phyloP scores from a whole-genome alignment of 2,329 filamentous ascomycete genomes.

The Ophiobolus disseminans region DNA sequence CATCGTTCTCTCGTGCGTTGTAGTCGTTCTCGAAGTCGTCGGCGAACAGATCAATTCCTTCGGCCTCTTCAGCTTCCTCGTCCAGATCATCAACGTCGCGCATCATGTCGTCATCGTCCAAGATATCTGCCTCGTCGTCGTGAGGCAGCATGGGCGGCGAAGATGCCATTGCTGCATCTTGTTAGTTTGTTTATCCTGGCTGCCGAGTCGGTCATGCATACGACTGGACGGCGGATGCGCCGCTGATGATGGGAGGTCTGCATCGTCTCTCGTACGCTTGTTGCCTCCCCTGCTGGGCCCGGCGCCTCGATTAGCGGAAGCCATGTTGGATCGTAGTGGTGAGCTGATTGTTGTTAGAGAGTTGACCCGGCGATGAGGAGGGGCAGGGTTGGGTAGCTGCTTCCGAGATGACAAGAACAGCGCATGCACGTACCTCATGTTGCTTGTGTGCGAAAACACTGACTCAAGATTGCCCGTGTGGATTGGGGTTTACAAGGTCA shows the following conservation, averaged over 20 bases:
- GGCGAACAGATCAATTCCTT: slow-evolving; percentile 74
- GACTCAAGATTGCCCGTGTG: slow-evolving; percentile 1
- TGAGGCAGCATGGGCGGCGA: slow-evolving; percentile 72
- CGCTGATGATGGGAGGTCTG: slow-evolving; percentile 64
- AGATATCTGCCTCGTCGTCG: slow-evolving; percentile 72
- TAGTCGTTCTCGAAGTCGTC: slow-evolving; percentile 72
- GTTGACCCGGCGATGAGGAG: slow-evolving; percentile 23
- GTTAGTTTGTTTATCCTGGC: slow-evolving; percentile 15
- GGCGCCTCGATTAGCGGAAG: slow-evolving; percentile 80
- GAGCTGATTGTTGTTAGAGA: slow-evolving; percentile 64
- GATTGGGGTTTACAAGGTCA: slow-evolving; percentile 1
- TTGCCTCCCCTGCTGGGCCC: slow-evolving; percentile 63
- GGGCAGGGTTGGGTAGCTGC: slow-evolving; percentile 16
- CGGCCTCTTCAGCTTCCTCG: slow-evolving; percentile 73
- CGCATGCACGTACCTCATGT: slow-evolving; percentile 29
- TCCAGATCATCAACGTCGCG: slow-evolving; percentile 71
- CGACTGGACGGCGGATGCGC: slow-evolving; percentile 68
- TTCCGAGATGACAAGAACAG: not conserved
- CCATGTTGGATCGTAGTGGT: slow-evolving; percentile 79
- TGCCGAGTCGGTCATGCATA: slow-evolving; percentile 52
- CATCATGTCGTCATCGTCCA: slow-evolving; percentile 71
- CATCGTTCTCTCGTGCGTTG: slow-evolving; percentile 59
- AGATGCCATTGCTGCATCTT: slow-evolving; percentile 60
- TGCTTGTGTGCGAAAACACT: slow-evolving; percentile 9
- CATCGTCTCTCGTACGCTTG: slow-evolving; percentile 71